Percentiles rank a stretch among this genome's conserved stretches.
phyloP scores from a whole-genome alignment of 116 monocot species.

The Iris pallida region DNA sequence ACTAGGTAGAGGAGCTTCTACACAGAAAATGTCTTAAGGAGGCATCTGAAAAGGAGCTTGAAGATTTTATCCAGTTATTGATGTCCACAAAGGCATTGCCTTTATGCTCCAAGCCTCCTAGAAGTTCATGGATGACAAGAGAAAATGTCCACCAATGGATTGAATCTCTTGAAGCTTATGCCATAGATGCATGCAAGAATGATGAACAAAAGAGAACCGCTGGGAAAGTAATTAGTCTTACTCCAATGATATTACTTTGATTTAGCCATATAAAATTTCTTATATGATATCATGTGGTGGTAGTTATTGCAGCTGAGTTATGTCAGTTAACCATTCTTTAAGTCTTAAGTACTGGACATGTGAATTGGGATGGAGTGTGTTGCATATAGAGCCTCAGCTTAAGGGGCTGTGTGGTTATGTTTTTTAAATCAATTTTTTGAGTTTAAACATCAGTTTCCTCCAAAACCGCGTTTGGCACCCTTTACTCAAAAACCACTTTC shows the following conservation, averaged over 20 bases:
- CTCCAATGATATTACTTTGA: not conserved
- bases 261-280: not conserved
- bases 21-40: constrained; percentile 52
- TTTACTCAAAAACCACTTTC: too few relatives aligned
- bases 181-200: constrained; percentile 59
- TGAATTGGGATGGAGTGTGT: too few relatives aligned
- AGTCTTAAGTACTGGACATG: too few relatives aligned
- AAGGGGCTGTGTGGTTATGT: too few relatives aligned
- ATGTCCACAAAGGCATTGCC: constrained; percentile 59
- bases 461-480: too few relatives aligned
- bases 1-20: constrained; percentile 80
- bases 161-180: constrained; percentile 78
- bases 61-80: constrained; percentile 72
- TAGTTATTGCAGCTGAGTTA: not conserved
- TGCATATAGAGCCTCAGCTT: too few relatives aligned
- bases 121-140: constrained; percentile 62
- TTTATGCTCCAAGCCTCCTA: constrained; percentile 50
- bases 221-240: constrained; percentile 52
- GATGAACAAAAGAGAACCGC: constrained; percentile 78
- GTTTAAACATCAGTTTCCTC: too few relatives aligned
- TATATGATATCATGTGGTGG: not conserved
- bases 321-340: too few relatives aligned
- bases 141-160: constrained; percentile 50
- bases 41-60: constrained; percentile 67
- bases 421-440: too few relatives aligned